Evolutionary conservation across 2,329 filamentous ascomycete genomes (phyloP).

Genomic region (Monosporascus sp.): DNA sequence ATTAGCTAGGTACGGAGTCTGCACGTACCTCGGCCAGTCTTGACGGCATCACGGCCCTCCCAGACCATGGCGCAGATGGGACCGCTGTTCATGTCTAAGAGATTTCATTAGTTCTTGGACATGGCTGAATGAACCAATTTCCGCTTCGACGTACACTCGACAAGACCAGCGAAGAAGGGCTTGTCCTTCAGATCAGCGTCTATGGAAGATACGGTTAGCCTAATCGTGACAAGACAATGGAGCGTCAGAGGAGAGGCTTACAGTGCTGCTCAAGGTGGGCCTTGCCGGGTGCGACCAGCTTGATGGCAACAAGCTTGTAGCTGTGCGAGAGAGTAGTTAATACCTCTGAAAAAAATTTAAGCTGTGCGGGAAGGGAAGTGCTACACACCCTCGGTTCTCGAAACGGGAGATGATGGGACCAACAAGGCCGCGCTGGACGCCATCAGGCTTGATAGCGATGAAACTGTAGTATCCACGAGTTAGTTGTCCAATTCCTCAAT

Average conservation of each 20-base stretch:
- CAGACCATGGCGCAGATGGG: constrained; percentile 99
- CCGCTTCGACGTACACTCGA: constrained; percentile 66
- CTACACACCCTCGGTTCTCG: constrained; percentile 81
- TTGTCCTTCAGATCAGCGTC: constrained; percentile 86
- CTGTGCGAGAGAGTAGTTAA: constrained; percentile 36
- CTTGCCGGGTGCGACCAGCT: constrained; percentile 83
- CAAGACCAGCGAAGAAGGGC: constrained; percentile 94
- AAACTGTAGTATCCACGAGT: constrained; percentile 56
- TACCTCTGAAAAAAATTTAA: constrained; percentile 11
- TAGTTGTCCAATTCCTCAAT: background rate
- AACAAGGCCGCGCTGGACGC: constrained; percentile 98
- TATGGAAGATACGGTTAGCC: constrained; percentile 30
- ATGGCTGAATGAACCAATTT: background rate
- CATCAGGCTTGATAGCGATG: constrained; percentile 99
- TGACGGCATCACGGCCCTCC: constrained; percentile 98
- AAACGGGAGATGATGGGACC: constrained; percentile 98
- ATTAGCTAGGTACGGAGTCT: background rate
- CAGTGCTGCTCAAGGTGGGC: constrained; percentile 98
- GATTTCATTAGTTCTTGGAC: constrained; percentile 9
- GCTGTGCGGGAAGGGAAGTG: constrained; percentile 1
- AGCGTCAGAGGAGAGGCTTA: constrained; percentile 32
- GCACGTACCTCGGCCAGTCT: constrained; percentile 83
- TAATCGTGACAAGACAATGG: constrained; percentile 1
- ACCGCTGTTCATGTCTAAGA: constrained; percentile 87
- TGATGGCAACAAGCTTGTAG: constrained; percentile 98